Evolutionary conservation across 352 stramenopile genomes (phyloP), one percentile per base, ranked within the genome.

Genomic region (Elongisporangium prolatum): DNA sequence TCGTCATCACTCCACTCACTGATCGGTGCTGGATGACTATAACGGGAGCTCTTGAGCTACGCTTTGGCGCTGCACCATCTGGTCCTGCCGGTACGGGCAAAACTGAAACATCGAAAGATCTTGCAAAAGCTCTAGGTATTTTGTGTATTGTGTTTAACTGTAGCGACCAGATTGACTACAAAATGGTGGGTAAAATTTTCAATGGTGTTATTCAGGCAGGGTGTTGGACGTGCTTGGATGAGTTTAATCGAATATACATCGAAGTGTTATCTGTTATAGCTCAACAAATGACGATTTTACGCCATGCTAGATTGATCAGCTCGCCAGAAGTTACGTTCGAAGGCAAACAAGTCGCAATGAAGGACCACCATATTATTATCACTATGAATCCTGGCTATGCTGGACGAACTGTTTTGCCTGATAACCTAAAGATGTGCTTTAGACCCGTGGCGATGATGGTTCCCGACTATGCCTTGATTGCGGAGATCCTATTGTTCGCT

Each of bases 121-220:
- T 98, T 16, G 93, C 89, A 10, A 91, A 95, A 61, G 89, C 83
- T 1, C 72, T 98, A 1, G 93, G 88, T 1, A 94, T 97, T 24
- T 78, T 95, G 0, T 98, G 90, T 58, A 97, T 98, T 59, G 94
- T 98, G 17, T 97, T 98, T 64, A 98, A 98, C 64, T 98, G 95
- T 74, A 97, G 85, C 25, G 94, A 98, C 59, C 91, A 98, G 71
- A 98, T 98, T 74, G 97, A 89, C 59, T 91, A 89, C 67, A 88
- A 83, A 57, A 91, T 90, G 69, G 85, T 94, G 75, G 85, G 71
- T n/a, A 93, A 82, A 51, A 86, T 96, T 28, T 91, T 94, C 37
- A 91, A 92, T 50, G 88, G 88, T 21, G 74, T 93, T 11, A 69
- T 84, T 21, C 82, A 93, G 61, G 75, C 80, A 3, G 86, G 89